Evolutionary conservation across 257 asterid genomes (phyloP).

Genomic region (Prunella vulgaris): DNA sequence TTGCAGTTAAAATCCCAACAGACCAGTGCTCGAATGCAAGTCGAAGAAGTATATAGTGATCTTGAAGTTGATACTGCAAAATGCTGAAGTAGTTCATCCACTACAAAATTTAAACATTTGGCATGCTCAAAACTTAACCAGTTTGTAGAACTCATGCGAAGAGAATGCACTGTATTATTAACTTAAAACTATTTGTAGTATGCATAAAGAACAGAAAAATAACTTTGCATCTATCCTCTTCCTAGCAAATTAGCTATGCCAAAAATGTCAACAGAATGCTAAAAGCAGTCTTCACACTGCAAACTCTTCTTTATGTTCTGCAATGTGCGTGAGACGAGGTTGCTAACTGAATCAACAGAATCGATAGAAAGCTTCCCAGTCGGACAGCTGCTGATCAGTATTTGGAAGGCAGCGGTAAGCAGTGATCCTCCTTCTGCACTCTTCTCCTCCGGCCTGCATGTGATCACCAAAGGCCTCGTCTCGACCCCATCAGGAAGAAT

Average conservation of each 20-base stretch:
- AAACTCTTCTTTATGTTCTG: constrained; percentile 60
- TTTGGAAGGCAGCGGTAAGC: constrained; percentile 63
- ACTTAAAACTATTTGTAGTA: not conserved
- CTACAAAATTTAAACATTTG: too few relatives aligned
- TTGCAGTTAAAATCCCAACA: too few relatives aligned
- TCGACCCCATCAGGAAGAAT: constrained; percentile 76
- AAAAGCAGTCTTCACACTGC: constrained; percentile 60
- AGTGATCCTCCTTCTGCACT: constrained; percentile 72
- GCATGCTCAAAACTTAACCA: too few relatives aligned
- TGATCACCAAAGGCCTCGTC: constrained; percentile 56
- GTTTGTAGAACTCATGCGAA: too few relatives aligned
- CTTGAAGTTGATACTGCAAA: too few relatives aligned
- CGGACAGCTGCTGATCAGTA: constrained; percentile 54
- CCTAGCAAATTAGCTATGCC: constrained; percentile 14
- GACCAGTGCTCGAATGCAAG: too few relatives aligned
- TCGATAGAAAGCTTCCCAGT: constrained; percentile 43
- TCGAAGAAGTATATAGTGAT: too few relatives aligned
- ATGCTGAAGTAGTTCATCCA: too few relatives aligned
- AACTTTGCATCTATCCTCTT: not conserved
- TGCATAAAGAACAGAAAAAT: constrained; percentile 9
- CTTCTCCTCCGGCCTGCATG: constrained; percentile 60
- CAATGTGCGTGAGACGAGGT: constrained; percentile 56
- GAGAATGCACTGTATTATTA: not conserved
- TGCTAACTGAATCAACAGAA: constrained; percentile 58
- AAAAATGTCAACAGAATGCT: not conserved